Percentiles rank a stretch among this genome's conserved stretches.
Conservation (phyloP, 169 alveolate genomes). For the Cryptosporidium felis region DNA sequence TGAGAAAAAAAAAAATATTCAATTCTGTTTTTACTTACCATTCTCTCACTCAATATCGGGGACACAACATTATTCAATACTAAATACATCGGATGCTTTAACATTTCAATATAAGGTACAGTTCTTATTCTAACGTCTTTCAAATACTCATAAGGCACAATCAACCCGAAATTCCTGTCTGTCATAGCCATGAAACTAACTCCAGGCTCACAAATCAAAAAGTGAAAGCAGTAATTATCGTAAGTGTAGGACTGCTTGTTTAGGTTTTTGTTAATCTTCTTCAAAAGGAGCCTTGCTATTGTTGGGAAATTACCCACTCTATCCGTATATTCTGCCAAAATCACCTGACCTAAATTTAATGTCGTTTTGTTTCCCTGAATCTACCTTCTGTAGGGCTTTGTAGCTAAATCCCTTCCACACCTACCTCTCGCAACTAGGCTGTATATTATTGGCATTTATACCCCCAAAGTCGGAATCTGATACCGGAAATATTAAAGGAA, state of each 20-base stretch:
- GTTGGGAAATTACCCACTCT: slow-evolving; percentile 48
- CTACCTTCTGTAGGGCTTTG: no score
- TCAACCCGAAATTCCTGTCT: slow-evolving; percentile 21
- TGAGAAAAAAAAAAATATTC: neutral
- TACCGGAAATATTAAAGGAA: neutral
- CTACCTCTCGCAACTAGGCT: slow-evolving; percentile 32
- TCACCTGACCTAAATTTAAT: slow-evolving; percentile 1
- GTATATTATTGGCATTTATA: slow-evolving; percentile 19
- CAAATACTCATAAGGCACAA: slow-evolving; percentile 31
- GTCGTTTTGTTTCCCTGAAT: no score
- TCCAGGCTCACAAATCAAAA: slow-evolving; percentile 1
- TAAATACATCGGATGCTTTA: neutral
- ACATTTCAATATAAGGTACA: neutral
- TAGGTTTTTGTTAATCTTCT: slow-evolving; percentile 14
- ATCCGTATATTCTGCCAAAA: slow-evolving; percentile 60
- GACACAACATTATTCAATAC: slow-evolving; percentile 14
- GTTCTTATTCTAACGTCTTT: slow-evolving; percentile 3
- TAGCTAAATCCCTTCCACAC: no score
- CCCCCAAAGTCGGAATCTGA: no score
- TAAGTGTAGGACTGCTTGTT: slow-evolving; percentile 47
- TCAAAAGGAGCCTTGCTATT: slow-evolving; percentile 38
- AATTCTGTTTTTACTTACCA: slow-evolving; percentile 20
- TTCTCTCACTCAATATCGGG: slow-evolving; percentile 35
- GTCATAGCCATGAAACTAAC: slow-evolving; percentile 31
- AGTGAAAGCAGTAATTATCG: slow-evolving; percentile 54